phyloP scores from a whole-genome alignment of 306 rosid species.

The Senna tora region DNA sequence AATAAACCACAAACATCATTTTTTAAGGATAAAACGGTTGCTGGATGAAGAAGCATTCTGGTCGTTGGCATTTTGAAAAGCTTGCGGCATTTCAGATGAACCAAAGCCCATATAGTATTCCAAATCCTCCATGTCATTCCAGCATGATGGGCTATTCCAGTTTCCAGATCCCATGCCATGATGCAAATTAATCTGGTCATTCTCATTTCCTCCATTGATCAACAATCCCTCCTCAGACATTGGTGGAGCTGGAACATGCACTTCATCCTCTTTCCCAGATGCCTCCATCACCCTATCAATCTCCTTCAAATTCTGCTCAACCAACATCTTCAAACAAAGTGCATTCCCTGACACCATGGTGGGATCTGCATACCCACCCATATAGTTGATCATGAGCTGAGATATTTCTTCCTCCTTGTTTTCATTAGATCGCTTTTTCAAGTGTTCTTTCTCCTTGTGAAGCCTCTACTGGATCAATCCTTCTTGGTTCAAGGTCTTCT shows the following conservation, averaged over 20 bases:
- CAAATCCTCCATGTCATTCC: neutral
- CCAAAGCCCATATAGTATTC: neutral
- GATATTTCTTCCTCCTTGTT: neutral
- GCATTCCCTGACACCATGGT: neutral
- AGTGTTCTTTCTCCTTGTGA: neutral
- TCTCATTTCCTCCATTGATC: neutral
- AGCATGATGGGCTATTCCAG: neutral
- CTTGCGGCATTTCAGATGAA: neutral
- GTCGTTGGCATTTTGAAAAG: neutral
- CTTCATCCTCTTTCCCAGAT: too few relatives aligned
- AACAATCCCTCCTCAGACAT: neutral
- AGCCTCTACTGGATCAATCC: neutral
- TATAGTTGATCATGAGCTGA: neutral
- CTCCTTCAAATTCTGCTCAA: neutral
- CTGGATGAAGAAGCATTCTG: neutral
- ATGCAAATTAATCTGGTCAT: neutral
- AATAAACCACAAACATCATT: neutral
- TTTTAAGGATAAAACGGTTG: neutral
- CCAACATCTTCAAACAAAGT: neutral
- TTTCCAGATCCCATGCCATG: neutral
- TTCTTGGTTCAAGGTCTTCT: neutral
- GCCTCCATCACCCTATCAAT: neutral
- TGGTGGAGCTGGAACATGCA: neutral
- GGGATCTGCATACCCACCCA: neutral
- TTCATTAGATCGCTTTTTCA: neutral